phyloP scores from a whole-genome alignment of 1,139 yeast genomes.

The Hanseniaspora gamundiae region DNA sequence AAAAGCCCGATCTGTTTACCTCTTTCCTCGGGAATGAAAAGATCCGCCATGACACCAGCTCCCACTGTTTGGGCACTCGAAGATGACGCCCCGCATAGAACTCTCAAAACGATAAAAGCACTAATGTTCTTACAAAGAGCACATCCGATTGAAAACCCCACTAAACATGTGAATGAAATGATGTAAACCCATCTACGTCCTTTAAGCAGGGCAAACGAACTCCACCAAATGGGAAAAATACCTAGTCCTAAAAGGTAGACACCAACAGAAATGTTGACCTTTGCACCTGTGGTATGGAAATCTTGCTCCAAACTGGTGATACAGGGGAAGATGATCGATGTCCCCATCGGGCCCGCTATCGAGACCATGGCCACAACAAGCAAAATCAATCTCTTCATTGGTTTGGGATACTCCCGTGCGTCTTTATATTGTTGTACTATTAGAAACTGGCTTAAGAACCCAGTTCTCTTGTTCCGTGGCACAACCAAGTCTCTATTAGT shows the following conservation, averaged over 20 bases:
- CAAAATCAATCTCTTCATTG: slow-evolving; percentile 43
- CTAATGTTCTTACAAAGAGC: slow-evolving; percentile 52
- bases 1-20: slow-evolving; percentile 75
- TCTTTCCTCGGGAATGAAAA: slow-evolving; percentile 54
- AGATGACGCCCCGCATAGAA: slow-evolving; percentile 67
- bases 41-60: slow-evolving; percentile 76
- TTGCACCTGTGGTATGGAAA: slow-evolving; percentile 42
- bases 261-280: slow-evolving; percentile 72
- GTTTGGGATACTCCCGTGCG: slow-evolving; percentile 48
- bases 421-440: slow-evolving; percentile 63
- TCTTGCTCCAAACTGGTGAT: slow-evolving; percentile 45
- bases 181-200: slow-evolving; percentile 71
- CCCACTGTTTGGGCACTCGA: slow-evolving; percentile 86
- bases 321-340: slow-evolving; percentile 74
- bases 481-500: slow-evolving; percentile 20
- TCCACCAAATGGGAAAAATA: slow-evolving; percentile 84
- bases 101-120: slow-evolving; percentile 54
- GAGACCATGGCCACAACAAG: slow-evolving; percentile 62
- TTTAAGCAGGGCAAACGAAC: slow-evolving; percentile 58
- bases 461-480: slow-evolving; percentile 37
- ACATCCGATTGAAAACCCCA: slow-evolving; percentile 61
- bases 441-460: slow-evolving; percentile 40
- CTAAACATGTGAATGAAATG: slow-evolving; percentile 48
- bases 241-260: slow-evolving; percentile 64
- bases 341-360: slow-evolving; percentile 84